phyloP scores from a whole-genome alignment of 139 green algal species.

The Closterium sp. region DNA sequence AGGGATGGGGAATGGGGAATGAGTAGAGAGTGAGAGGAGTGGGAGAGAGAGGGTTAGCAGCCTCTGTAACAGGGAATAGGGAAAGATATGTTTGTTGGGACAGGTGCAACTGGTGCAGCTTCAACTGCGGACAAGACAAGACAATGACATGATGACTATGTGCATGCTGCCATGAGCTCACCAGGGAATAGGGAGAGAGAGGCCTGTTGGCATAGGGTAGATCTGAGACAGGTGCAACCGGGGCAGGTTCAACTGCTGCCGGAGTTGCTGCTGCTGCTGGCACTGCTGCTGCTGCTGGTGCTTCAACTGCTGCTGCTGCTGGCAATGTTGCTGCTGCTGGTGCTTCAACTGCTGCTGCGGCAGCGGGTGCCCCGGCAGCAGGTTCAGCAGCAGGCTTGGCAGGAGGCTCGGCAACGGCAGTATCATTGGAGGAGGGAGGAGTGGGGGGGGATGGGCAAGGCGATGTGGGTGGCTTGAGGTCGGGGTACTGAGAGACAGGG shows the following conservation, averaged over 20 bases:
- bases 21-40: background rate
- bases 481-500: background rate
- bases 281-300: too few relatives aligned
- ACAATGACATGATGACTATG: too few relatives aligned
- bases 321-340: too few relatives aligned
- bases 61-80: too few relatives aligned
- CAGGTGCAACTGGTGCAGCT: too few relatives aligned
- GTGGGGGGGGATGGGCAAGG: background rate
- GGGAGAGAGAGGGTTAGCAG: too few relatives aligned
- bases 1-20: background rate
- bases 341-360: background rate
- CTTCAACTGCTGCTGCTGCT: too few relatives aligned
- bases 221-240: background rate
- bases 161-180: background rate
- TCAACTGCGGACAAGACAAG: too few relatives aligned
- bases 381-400: background rate
- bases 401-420: background rate
- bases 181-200: background rate
- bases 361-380: background rate
- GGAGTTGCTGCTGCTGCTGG: background rate
- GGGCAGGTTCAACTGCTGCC: background rate
- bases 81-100: too few relatives aligned
- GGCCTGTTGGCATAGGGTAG: background rate
- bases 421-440: background rate
- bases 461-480: background rate